Conservation (phyloP, 2,329 filamentous ascomycete species). For the Colletotrichum chrysophilum region DNA sequence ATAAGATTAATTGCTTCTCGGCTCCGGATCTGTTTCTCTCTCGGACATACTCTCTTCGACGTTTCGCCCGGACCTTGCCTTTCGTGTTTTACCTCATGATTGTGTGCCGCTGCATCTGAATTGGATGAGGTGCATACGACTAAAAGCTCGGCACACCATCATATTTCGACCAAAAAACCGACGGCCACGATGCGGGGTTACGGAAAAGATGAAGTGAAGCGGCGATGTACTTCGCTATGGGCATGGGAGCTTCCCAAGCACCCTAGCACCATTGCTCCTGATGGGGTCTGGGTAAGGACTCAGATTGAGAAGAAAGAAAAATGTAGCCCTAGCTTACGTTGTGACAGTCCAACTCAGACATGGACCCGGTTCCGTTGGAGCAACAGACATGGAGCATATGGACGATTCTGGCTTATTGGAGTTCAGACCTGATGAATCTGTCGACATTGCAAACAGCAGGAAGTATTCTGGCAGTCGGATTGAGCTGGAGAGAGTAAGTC, state of each 20-base stretch:
- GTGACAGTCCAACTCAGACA: slow-evolving; percentile 12
- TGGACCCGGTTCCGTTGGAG: slow-evolving; percentile 15
- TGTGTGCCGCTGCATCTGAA: neutral
- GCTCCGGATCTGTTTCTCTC: neutral
- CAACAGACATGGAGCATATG: slow-evolving; percentile 38
- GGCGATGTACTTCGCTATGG: slow-evolving; percentile 41
- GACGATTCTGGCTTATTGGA: slow-evolving; percentile 41
- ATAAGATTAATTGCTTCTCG: neutral
- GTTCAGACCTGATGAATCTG: slow-evolving; percentile 38
- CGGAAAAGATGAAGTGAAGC: slow-evolving; percentile 32
- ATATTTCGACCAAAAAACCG: neutral
- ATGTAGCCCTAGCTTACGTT: neutral
- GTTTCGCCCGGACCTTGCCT: neutral
- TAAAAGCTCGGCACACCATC: neutral
- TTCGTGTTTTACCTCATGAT: neutral
- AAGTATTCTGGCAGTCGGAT: slow-evolving; percentile 36
- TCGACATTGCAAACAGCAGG: slow-evolving; percentile 39
- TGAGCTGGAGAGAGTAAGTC: slow-evolving; percentile 31
- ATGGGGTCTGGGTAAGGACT: slow-evolving; percentile 41
- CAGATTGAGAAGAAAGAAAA: neutral
- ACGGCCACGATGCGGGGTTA: slow-evolving; percentile 25
- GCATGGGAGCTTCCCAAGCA: slow-evolving; percentile 55
- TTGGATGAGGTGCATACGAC: neutral
- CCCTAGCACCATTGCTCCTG: slow-evolving; percentile 49
- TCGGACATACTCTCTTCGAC: neutral